Percentiles rank a stretch among this genome's conserved stretches.
Evolutionary conservation across 805 yeast species (phyloP).

Genomic region (Middelhovenomyces tepae): DNA sequence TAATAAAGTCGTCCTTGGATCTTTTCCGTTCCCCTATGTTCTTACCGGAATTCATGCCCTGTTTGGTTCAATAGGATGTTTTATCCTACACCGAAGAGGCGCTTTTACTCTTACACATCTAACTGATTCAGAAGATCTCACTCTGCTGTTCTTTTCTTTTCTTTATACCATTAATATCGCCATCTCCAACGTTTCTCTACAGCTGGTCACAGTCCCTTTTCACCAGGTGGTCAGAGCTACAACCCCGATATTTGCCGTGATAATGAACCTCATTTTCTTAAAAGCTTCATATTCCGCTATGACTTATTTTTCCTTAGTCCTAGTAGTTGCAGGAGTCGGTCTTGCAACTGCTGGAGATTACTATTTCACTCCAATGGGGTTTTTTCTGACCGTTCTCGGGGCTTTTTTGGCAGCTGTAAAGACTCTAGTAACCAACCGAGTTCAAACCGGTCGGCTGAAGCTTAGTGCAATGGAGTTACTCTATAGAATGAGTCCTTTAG

Average conservation of each 20-base stretch:
- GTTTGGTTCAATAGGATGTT: constrained; percentile 21
- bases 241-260: constrained; percentile 22
- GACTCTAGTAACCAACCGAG: constrained; percentile 23
- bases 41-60: constrained; percentile 22
- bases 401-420: constrained; percentile 22
- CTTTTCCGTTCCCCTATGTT: constrained; percentile 22
- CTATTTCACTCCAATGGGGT: constrained; percentile 22
- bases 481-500: constrained; percentile 23
- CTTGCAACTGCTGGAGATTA: constrained; percentile 23
- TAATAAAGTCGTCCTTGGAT: constrained; percentile 23
- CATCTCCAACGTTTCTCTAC: constrained; percentile 22
- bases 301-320: constrained; percentile 21
- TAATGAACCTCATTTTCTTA: constrained; percentile 19
- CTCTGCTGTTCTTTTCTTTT: constrained; percentile 19
- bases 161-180: constrained; percentile 24
- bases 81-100: constrained; percentile 16
- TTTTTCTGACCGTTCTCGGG: constrained; percentile 21
- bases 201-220: constrained; percentile 23
- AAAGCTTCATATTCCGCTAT: constrained; percentile 19
- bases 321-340: constrained; percentile 23
- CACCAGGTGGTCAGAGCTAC: constrained; percentile 24
- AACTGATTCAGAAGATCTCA: constrained; percentile 17
- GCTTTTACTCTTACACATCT: constrained; percentile 19
- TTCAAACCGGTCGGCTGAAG: constrained; percentile 22
- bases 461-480: constrained; percentile 21